A percentile compares a stretch with the other conserved stretches of the same genome.
Evolutionary conservation across 1,284 basidiomycete species (phyloP).

Genomic region (Apiotrichum siamense): DNA sequence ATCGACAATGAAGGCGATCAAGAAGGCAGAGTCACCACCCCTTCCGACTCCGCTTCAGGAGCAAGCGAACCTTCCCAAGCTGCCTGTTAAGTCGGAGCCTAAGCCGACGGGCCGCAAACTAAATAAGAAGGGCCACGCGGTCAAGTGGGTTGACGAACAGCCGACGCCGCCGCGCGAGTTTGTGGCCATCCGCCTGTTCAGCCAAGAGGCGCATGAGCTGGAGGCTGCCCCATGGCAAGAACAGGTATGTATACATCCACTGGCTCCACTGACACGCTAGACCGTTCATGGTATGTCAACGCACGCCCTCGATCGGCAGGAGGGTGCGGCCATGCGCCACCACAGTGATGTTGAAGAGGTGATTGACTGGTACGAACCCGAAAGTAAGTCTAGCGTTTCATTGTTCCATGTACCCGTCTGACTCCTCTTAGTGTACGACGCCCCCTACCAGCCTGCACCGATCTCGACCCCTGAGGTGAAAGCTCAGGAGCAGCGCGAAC

Average conservation of each 20-base stretch:
- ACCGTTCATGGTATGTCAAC: constrained; percentile 23
- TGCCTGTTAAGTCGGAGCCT: background rate
- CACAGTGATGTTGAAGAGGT: constrained; percentile 17
- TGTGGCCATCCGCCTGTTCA: constrained; percentile 25
- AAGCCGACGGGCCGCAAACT: constrained; percentile 14
- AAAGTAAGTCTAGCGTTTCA: constrained; percentile 1
- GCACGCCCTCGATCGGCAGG: constrained; percentile 29
- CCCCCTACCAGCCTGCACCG: background rate
- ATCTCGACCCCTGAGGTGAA: constrained; percentile 17
- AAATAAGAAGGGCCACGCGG: constrained; percentile 32
- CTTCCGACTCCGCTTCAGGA: background rate
- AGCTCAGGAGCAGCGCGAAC: constrained; percentile 31
- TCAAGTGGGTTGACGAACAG: constrained; percentile 30
- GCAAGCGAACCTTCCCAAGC: background rate
- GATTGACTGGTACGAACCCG: constrained; percentile 37
- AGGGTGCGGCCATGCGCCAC: constrained; percentile 28
- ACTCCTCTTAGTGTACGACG: constrained; percentile 2
- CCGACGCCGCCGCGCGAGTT: constrained; percentile 19
- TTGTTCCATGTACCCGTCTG: background rate
- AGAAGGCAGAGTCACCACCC: constrained; percentile 9
- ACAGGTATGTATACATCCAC: constrained; percentile 4
- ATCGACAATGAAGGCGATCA: constrained; percentile 9
- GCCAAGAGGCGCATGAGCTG: constrained; percentile 29
- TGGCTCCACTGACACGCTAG: constrained; percentile 2
- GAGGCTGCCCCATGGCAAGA: constrained; percentile 25